A percentile compares a stretch with the other conserved stretches of the same genome.
Conservation (phyloP, 2,329 filamentous ascomycete genomes). For the Pseudogymnoascus sp. region DNA sequence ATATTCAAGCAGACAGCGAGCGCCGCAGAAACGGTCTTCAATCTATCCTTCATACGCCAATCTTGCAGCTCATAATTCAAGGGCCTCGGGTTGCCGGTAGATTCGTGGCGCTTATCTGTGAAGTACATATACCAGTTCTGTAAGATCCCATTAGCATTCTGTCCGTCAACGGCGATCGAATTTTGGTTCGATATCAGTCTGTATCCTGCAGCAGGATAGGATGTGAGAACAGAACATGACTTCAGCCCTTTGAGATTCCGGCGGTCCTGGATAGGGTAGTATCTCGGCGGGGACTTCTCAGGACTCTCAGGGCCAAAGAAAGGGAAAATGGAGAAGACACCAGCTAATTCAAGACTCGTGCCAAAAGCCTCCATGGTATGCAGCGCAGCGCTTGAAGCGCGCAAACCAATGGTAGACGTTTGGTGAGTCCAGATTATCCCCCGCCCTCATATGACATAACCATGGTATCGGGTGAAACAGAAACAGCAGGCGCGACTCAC, state of each 20-base stretch:
- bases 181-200: not conserved
- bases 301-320: not conserved
- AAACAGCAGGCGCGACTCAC: constrained; percentile 36
- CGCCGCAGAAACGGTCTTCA: constrained; percentile 94
- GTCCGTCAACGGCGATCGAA: not conserved
- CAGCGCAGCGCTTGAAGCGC: constrained; percentile 7
- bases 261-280: not conserved
- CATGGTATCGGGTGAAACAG: constrained; percentile 3
- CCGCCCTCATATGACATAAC: constrained; percentile 2
- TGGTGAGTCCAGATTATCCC: not conserved
- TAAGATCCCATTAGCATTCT: constrained; percentile 19
- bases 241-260: not conserved
- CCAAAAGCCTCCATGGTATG: not conserved
- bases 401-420: not conserved
- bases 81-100: constrained; percentile 76
- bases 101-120: constrained; percentile 95
- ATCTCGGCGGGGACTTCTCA: not conserved
- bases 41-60: constrained; percentile 92
- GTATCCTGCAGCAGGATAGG: not conserved
- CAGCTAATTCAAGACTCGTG: not conserved
- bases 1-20: constrained; percentile 94
- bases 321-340: not conserved
- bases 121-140: constrained; percentile 99
- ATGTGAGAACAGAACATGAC: not conserved
- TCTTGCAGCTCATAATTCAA: constrained; percentile 65